Evolutionary conservation across 1,284 basidiomycete genomes (phyloP), one percentile per base, ranked within the genome.

Genomic region (Ceratobasidium sp.): DNA sequence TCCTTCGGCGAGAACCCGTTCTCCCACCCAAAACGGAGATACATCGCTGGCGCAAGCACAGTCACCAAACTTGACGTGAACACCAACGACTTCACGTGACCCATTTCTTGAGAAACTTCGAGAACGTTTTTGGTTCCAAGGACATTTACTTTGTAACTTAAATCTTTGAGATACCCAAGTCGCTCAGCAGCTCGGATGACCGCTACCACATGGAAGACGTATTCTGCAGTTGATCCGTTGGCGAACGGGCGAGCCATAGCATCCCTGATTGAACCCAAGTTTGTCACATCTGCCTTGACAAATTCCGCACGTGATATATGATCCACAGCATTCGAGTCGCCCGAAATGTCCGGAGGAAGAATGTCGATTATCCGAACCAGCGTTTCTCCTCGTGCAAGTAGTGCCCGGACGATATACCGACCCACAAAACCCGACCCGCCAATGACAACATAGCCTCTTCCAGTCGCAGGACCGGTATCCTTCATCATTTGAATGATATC

Each of bases 131-230:
- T 87, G 0, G 97, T 98, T 21, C 98, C 98, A 35, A 92, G 88
- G 7, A 99, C 94, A 79, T 99, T 99, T 78, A 99, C 97, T 81
- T 91, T 94, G 82, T 90, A 91, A 84, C 94, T 98, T 18, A 98
- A 81, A 0, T 89, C 89, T 44, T 50, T 32, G 5, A 55, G 35
- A 44, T 67, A 67, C 43, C n/a, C 32, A 13, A 55, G 35, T 14
- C 64, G 46, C 62, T 66, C 62, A 6, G 11, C 28, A 14, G 43
- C 8, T 23, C 62, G 46, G 41, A 66, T 38, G 1, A 41, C 6
- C 50, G 23, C 61, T 4, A 32, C 61, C 5, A 21, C 47, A n/a
- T 63, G 61, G 9, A 63, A 28, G 18, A 63, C 30, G 26, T 38
- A 30, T 13, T 66, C 26, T 38, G 64, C 50, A 3, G 50, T 67